Evolutionary conservation across 1,284 basidiomycete genomes (phyloP), one percentile per base, ranked within the genome.

Genomic region (Leccinum subrobustum): DNA sequence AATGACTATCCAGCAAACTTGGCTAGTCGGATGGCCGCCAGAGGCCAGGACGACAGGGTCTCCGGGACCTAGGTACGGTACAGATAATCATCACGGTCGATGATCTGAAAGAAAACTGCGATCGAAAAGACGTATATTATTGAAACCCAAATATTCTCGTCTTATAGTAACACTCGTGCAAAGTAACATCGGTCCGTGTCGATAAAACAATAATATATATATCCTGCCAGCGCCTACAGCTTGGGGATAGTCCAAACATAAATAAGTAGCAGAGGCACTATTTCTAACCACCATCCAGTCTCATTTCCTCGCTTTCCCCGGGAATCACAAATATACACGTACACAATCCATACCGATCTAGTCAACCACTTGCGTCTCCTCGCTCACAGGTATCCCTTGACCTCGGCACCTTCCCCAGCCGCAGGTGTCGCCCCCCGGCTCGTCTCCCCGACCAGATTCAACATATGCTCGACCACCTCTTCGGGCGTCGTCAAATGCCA

Each of bases 401-500:
- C 4, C 1, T 67, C 69, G 11, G 55, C 64, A 6, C 42, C 54
- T 0, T 54, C 35, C 3, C 37, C 35, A 1, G 6, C 3, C 8
- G 11, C 29, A 6, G 20, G 7, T 1, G 18, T 47, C 35, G 3
- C 6, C 1, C 52, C 58, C 31, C 33, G 56, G 31, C 58, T 57
- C 18, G 59, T 57, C 60, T 75, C 72, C 23, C 73, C 72, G 33
- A 81, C 77, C 56, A 86, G 77, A 57, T 81, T 74, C 59, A 90
- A 73, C 82, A 92, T 85, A 68, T 87, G 83, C 11, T 87, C 85
- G 29, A 93, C 83, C 63, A 92, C 82, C 77, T 92, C 91, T 59
- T 82, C 81, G 16, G 90, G 87, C 48, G 84, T 84, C 62, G 91
- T 93, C 60, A 96, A 90, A 76, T 95, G 93, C 92, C 93, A 96